These are phyloP conservation scores for Paulownia fortunei DNA, from an alignment of 257 asterid species.

Conservation along the genomic window DNA sequence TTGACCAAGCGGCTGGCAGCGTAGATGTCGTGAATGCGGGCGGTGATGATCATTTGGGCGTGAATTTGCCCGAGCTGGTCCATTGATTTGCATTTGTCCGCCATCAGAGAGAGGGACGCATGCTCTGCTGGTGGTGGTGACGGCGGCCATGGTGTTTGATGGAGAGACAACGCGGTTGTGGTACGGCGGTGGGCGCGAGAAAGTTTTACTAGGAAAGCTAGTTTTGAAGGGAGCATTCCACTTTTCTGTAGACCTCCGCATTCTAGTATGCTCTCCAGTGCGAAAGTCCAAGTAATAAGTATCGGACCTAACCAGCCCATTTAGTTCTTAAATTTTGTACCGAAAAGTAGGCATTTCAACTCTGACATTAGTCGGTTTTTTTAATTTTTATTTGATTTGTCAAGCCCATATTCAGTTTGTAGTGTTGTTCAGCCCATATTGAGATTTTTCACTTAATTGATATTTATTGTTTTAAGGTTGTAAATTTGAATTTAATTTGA, in stretches of 20 bases:
- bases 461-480: too few relatives aligned
- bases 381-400: not conserved
- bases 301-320: not conserved
- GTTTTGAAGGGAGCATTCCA: conserved; percentile 45
- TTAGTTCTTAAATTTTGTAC: not conserved
- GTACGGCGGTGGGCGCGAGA: conserved; percentile 34
- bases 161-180: conserved; percentile 22
- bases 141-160: conserved; percentile 30
- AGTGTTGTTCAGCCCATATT: too few relatives aligned
- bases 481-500: too few relatives aligned
- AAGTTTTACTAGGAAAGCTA: not conserved
- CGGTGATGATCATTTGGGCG: conserved; percentile 72
- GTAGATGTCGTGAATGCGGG: conserved; percentile 67
- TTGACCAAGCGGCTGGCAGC: conserved; percentile 85
- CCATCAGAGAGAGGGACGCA: conserved; percentile 46
- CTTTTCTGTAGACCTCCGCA: not conserved
- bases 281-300: not conserved
- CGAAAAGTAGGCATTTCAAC: not conserved
- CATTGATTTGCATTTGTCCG: conserved; percentile 67
- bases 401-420: not conserved
- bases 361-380: not conserved
- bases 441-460: too few relatives aligned
- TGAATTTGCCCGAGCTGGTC: conserved; percentile 77
- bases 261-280: not conserved
- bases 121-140: conserved; percentile 20